A percentile compares a stretch with the other conserved stretches of the same genome.
Evolutionary conservation across 495 filamentous ascomycete genomes (phyloP).

Genomic region (Friedmanniomyces simplex): DNA sequence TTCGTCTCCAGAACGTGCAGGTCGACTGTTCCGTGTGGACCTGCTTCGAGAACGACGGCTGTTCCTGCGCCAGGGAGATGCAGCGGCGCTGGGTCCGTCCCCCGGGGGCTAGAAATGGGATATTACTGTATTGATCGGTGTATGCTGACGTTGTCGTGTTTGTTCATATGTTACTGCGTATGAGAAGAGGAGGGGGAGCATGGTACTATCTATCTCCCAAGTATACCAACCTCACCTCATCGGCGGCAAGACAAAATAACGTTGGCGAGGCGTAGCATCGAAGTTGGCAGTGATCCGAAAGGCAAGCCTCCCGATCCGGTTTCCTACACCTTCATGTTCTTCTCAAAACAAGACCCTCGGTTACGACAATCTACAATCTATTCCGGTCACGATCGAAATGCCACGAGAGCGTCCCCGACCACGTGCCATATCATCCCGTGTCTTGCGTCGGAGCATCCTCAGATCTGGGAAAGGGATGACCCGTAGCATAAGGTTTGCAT

Average conservation of each 20-base stretch:
- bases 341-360: too few species aligned
- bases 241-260: too few species aligned
- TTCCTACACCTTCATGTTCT: too few species aligned
- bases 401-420: not conserved
- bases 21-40: not conserved
- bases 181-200: too few species aligned
- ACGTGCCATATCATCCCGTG: too few species aligned
- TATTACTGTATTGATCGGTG: not conserved
- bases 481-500: not conserved
- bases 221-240: too few species aligned
- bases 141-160: not conserved
- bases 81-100: not conserved
- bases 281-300: not conserved
- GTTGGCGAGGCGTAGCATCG: not conserved
- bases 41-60: not conserved
- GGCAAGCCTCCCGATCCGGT: too few species aligned
- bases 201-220: too few species aligned
- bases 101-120: not conserved
- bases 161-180: too few species aligned
- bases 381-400: not conserved
- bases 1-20: not conserved
- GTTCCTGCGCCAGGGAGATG: not conserved
- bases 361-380: not conserved
- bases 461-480: not conserved
- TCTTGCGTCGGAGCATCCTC: too few species aligned